Evolutionary conservation across 768 basidiomycete species (phyloP), one percentile per base, ranked within the genome.

Genomic region (Agrocybe pediades): DNA sequence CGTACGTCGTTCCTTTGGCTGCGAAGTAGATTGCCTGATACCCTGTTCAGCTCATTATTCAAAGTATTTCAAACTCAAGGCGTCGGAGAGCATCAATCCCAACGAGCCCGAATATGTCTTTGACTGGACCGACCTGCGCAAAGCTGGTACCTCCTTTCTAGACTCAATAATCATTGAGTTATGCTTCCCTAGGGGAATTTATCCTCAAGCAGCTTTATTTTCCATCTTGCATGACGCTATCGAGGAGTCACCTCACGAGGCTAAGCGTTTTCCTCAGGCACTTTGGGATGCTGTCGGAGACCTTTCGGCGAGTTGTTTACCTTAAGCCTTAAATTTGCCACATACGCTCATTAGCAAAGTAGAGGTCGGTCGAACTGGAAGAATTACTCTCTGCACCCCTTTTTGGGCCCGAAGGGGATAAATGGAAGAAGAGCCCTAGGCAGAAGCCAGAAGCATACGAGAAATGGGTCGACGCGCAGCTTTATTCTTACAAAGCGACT

Each of bases 91-190:
- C 9, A 45, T 58, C 0, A 73, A 78, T 27, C 68, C 70, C 0
- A 75, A 74, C 15, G 79, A 83, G 27, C 68, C 75, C 11, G 83
- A 83, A 56, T 74, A 84, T 41, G 71, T 79, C 9, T 92, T 94
- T 65, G 85, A 89, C 60, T 86, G 82, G 82, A 71, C 57, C 6
- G 78, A 78, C 46, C 68, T 90, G 55, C 82, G 83, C 59, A 75
- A 76, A 25, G 85, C 86, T 19, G 83, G 87, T 60, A 78, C 79
- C 60, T 93, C 92, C 3, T 92, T 91, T 71, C 68, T 92, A 45
- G 91, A 92, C 67, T 90, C 89, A 0, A 88, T 92, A 53, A 81
- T 94, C 56, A 81, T 93, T 54, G 92, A 94, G 64, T 70, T 94
- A 6, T 89, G 86, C 62, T 86, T 93, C 57, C 91, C 92, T 5